phyloP scores from a whole-genome alignment of 805 yeast species.

The Groenewaldozyma salmanticensis region DNA sequence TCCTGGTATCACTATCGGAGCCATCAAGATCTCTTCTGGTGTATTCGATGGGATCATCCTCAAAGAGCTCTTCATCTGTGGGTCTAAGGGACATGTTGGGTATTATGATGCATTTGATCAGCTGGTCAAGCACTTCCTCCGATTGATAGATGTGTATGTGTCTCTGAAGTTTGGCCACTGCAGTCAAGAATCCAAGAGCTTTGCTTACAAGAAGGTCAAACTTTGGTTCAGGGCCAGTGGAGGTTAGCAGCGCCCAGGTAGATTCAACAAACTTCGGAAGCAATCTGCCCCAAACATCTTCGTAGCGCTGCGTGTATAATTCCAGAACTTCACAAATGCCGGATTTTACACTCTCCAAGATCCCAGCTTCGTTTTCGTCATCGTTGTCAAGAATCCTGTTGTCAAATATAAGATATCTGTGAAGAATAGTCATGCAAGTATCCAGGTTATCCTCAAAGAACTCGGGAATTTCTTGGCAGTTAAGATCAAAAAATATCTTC shows the following conservation, averaged over 20 bases:
- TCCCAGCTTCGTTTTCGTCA: constrained; percentile 58
- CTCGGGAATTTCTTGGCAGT: constrained; percentile 97
- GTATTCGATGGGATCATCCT: constrained; percentile 92
- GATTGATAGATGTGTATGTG: constrained; percentile 54
- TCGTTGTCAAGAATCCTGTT: constrained; percentile 48
- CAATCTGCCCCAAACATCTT: constrained; percentile 77
- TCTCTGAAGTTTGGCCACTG: constrained; percentile 62
- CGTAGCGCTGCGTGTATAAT: constrained; percentile 81
- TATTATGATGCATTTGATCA: constrained; percentile 72
- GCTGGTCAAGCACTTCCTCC: constrained; percentile 56
- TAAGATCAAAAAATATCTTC: constrained; percentile 84
- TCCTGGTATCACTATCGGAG: constrained; percentile 83
- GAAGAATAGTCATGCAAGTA: constrained; percentile 68
- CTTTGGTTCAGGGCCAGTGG: constrained; percentile 59
- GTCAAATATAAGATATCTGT: constrained; percentile 62
- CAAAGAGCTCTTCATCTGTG: constrained; percentile 84
- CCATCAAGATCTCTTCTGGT: constrained; percentile 93
- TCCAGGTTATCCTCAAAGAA: constrained; percentile 87
- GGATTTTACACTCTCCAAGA: constrained; percentile 63
- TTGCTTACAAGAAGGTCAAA: constrained; percentile 79
- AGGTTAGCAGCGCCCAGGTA: constrained; percentile 67
- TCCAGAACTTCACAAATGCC: constrained; percentile 78
- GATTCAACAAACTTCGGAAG: constrained; percentile 71
- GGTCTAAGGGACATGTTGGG: constrained; percentile 85
- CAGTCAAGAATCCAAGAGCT: constrained; percentile 70